Base-by-base conservation (phyloP, 108 stramenopile species). In the Schizochytrium sp. region DNA sequence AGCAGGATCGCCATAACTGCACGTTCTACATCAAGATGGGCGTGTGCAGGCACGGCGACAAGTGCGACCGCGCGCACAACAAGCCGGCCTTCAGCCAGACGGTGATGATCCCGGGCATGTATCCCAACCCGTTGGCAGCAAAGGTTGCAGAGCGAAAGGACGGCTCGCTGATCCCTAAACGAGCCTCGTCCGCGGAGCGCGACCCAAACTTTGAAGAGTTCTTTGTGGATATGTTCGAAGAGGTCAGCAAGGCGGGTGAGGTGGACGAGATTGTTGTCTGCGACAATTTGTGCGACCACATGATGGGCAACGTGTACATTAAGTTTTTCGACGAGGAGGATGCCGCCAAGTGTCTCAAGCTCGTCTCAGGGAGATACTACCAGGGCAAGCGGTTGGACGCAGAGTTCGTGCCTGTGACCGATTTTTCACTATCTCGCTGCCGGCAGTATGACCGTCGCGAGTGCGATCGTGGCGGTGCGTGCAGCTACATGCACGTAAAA, bases 1-100 rank as follows among this genome's bases (percentile, higher is more conserved):
- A 99, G 92, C 97, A 98, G 88, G 99, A 99, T 92, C 97, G 60
- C 5, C 92, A 98, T 28, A 99, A 99, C 91, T 99, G 99, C 92
- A 98, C 99, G 72, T 99, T 98, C 92, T 99, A 98, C 92, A 97
- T 96, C 94, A 99, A 99, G 93, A 98, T 99, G 60, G 99, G 98
- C 29, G 97, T 97, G 23, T 98, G 98, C 90, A 95, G 98, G 5
- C 97, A 98, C 91, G 96, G 96, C 58, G 98, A 97, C 90, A 92
- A 97, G 41, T 98, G 97, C 92, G 94, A 95, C 57, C 96, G 99
- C 51, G 91, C 96, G 88, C 99, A 99, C 88, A 96, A 98, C 93
- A 94, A 95, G 72, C 98, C 98, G 0, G 97, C 97, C 12, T 98
- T 99, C 92, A 94, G 93, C 41, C 97, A 96, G 72, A 98, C 98